Evolutionary conservation across 352 stramenopile genomes (phyloP).

Genomic region (Pythium grandisporangium): DNA sequence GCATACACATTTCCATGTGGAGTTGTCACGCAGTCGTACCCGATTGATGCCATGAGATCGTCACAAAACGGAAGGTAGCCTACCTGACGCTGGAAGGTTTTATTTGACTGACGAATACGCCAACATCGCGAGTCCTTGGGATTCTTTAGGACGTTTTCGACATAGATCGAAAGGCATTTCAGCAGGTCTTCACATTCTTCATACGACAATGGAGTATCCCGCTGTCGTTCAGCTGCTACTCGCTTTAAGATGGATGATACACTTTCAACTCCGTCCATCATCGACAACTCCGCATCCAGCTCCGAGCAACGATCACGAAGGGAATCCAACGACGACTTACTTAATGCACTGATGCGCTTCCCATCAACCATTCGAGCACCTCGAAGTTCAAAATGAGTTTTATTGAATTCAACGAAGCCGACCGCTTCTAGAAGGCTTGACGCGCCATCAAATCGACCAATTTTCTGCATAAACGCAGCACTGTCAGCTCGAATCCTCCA

Average conservation of each 20-base stretch:
- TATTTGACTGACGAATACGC: constrained; percentile 53
- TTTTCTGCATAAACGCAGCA: constrained; percentile 43
- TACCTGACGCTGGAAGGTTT: constrained; percentile 47
- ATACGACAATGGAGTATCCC: constrained; percentile 18
- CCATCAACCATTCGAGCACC: constrained; percentile 27
- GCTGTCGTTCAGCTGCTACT: constrained; percentile 18
- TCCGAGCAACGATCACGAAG: constrained; percentile 41
- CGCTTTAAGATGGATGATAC: constrained; percentile 43
- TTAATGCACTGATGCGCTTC: constrained; percentile 29
- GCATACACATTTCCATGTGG: constrained; percentile 35
- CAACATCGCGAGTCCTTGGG: constrained; percentile 59
- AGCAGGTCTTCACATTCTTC: constrained; percentile 37
- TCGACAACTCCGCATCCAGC: constrained; percentile 39
- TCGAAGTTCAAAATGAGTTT: constrained; percentile 43
- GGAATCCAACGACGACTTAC: constrained; percentile 25
- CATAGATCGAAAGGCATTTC: constrained; percentile 22
- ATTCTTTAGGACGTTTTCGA: constrained; percentile 62
- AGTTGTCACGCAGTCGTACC: constrained; percentile 32
- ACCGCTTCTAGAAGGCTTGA: constrained; percentile 42
- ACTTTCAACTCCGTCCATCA: constrained; percentile 60
- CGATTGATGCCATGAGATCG: constrained; percentile 58
- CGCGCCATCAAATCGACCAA: constrained; percentile 51
- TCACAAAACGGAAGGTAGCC: constrained; percentile 32
- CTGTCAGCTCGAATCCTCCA: constrained; percentile 54
- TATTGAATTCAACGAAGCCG: constrained; percentile 46